A percentile compares a stretch with the other conserved stretches of the same genome.
Evolutionary conservation across 176 grass and related monocot genomes (phyloP).

Genomic region (Carex cristatella): DNA sequence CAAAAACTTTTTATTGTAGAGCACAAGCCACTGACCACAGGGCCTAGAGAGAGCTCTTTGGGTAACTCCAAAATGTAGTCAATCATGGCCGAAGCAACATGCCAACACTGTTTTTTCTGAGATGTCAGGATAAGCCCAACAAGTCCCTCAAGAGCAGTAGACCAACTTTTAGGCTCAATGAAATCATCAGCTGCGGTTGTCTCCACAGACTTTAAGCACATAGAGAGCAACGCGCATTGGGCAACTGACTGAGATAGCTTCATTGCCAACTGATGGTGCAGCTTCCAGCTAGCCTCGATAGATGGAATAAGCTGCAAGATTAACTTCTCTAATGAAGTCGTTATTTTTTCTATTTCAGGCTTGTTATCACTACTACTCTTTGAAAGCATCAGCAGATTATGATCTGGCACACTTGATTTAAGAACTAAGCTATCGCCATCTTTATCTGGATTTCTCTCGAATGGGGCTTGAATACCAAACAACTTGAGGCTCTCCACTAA

Average conservation of each 20-base stretch:
- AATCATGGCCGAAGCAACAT: conserved; percentile 66
- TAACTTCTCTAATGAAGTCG: conserved; percentile 24
- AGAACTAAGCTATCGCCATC: background rate
- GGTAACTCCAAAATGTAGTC: conserved; percentile 64
- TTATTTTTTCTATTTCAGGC: conserved; percentile 16
- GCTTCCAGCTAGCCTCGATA: conserved; percentile 27
- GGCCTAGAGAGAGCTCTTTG: conserved; percentile 39
- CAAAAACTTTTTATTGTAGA: conserved; percentile 54
- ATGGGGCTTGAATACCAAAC: conserved; percentile 18
- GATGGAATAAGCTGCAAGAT: conserved; percentile 20
- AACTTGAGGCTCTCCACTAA: conserved; percentile 19
- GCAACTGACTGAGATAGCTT: conserved; percentile 10
- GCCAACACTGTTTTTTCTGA: conserved; percentile 79
- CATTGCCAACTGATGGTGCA: conserved; percentile 25
- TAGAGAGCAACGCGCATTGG: conserved; percentile 29
- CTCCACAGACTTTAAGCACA: conserved; percentile 36
- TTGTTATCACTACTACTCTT: background rate
- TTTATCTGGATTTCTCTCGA: conserved; percentile 14
- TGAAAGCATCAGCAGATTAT: conserved; percentile 3
- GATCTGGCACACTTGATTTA: background rate
- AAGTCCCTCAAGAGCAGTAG: conserved; percentile 58
- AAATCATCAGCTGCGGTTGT: conserved; percentile 22
- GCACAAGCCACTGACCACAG: conserved; percentile 40
- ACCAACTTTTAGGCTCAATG: conserved; percentile 45
- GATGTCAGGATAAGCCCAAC: conserved; percentile 44